phyloP scores from a whole-genome alignment of 305 asterid species.

The Nicotiana rustica region DNA sequence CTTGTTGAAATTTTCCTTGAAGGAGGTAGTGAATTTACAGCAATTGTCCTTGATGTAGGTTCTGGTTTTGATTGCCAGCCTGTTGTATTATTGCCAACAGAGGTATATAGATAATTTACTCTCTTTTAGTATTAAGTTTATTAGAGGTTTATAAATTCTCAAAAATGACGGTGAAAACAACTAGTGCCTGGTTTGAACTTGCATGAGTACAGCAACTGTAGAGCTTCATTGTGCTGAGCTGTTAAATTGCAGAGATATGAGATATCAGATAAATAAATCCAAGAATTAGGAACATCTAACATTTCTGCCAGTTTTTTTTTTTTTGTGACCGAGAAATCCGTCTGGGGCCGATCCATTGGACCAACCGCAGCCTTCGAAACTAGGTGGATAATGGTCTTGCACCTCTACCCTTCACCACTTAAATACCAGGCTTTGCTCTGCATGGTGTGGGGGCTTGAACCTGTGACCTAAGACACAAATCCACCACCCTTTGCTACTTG shows the following conservation, averaged over 20 bases:
- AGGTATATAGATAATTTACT: conserved; percentile 52
- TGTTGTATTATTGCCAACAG: conserved; percentile 89
- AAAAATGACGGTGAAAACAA: background rate
- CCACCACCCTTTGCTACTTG: too few relatives aligned
- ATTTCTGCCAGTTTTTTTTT: background rate
- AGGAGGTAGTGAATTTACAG: conserved; percentile 92
- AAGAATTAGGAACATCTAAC: background rate
- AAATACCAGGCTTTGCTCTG: too few relatives aligned
- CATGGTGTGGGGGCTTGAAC: too few relatives aligned
- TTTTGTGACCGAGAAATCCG: too few relatives aligned
- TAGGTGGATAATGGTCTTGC: too few relatives aligned
- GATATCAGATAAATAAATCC: conserved; percentile 29
- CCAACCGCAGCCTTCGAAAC: too few relatives aligned
- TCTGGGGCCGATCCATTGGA: too few relatives aligned
- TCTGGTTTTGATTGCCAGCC: conserved; percentile 72
- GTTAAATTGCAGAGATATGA: conserved; percentile 9
- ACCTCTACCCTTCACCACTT: too few relatives aligned
- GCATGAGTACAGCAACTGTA: background rate
- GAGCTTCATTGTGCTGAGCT: conserved; percentile 6
- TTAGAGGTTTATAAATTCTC: conserved; percentile 23
- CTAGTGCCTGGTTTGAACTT: conserved; percentile 8
- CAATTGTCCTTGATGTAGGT: conserved; percentile 86
- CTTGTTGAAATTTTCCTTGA: conserved; percentile 82
- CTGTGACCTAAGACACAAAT: too few relatives aligned
- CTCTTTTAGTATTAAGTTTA: conserved; percentile 27